Evolutionary conservation across 805 yeast genomes (phyloP), one percentile per base, ranked within the genome.

Genomic region (Wickerhamiella sorbophila): DNA sequence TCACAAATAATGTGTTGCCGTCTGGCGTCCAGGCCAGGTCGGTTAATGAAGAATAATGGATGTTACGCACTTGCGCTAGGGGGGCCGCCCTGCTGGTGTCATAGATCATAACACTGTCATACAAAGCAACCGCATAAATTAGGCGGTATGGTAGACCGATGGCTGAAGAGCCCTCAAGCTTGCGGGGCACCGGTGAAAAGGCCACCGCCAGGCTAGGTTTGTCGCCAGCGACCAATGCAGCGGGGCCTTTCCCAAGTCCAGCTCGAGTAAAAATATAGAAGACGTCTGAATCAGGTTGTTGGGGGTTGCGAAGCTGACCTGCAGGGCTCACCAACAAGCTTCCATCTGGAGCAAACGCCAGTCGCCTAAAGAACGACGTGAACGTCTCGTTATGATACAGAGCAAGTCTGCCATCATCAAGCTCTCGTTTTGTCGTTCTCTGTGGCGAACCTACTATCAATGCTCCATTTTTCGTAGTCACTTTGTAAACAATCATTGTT

Each of bases 91-190:
- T 66, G 47, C 77, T 81, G 0, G 97, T 88, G 50, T 85, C 94
- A 60, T 83, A 91, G 1, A 91, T 62, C 6, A 79, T 54, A 10
- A 91, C 79, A 12, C 87, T 71, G 56, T 84, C 95, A 44, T 83
- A 86, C 0, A 96, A 87, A 0, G 95, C 97, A 16, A 91, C 80
- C 0, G 96, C 97, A 62, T 81, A 87, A 1, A 88, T 62, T 75
- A 91, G 72, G 47, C 85, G 72, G 54, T 91, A 86, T 1, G 84
- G 80, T 36, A 87, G 59, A 4, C 65, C 70, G 12, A 69, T 36
- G 16, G 32, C 27, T 21, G 18, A 38, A 40, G 32, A 41, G 6
- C 16, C 40, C 14, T 36, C 51, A 29, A 67, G 59, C 43, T 65
- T 61, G 56, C 77, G 87, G 29, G 69, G 55, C 2, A 71, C 60